These are phyloP conservation scores for Ganoderma leucocontextum DNA, from an alignment of 1,284 basidiomycete species.

Conservation along the genomic window DNA sequence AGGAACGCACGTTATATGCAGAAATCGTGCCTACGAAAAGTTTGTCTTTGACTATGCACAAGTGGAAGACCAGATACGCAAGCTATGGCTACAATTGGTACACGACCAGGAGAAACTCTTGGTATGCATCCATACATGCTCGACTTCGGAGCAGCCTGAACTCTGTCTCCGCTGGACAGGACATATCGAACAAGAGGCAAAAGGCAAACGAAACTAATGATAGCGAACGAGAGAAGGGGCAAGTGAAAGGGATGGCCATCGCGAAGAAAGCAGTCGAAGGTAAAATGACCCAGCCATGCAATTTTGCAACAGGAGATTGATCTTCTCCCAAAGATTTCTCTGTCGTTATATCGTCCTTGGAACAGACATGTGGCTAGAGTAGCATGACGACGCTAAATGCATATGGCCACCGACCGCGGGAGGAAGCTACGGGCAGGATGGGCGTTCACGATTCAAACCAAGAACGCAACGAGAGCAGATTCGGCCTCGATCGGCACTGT, in stretches of 20 bases:
- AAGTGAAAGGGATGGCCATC: conserved; percentile 41
- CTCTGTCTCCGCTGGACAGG: conserved; percentile 15
- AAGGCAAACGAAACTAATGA: conserved; percentile 30
- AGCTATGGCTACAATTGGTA: conserved; percentile 34
- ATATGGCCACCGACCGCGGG: too few relatives aligned
- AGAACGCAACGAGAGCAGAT: background rate
- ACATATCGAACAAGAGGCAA: conserved; percentile 31
- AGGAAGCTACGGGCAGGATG: background rate
- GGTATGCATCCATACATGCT: conserved; percentile 21
- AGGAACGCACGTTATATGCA: conserved; percentile 11
- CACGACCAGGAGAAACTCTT: conserved; percentile 34
- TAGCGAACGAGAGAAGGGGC: conserved; percentile 37
- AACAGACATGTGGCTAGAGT: background rate
- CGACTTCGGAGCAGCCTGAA: background rate
- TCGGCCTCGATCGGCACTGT: background rate
- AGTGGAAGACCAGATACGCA: conserved; percentile 39
- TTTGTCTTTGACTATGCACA: conserved; percentile 40
- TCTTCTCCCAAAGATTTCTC: conserved; percentile 6
- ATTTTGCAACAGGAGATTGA: background rate
- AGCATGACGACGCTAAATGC: background rate
- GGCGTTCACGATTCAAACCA: background rate
- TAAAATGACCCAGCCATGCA: conserved; percentile 11
- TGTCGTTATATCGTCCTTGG: conserved; percentile 10
- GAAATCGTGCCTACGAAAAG: conserved; percentile 36
- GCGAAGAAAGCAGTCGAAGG: conserved; percentile 42